These are phyloP conservation scores for Citrullus amarus DNA, from an alignment of 306 rosid genomes.

Conservation along the genomic window DNA sequence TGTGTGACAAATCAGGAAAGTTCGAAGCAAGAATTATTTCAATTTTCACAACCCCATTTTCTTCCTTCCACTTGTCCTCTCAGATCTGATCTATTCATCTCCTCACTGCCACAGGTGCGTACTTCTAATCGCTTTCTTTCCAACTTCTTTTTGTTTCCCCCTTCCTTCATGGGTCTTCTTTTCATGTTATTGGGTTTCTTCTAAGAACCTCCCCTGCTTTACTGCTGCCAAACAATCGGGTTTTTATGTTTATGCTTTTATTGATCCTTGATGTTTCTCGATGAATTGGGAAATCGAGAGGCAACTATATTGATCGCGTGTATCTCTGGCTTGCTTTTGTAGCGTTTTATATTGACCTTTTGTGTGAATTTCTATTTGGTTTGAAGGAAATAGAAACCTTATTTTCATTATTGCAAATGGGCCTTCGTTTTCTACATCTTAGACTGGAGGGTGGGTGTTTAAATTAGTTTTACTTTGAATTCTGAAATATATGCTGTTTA, in stretches of 20 bases:
- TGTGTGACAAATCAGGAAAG: not conserved
- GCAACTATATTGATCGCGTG: not conserved
- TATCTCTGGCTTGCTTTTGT: not conserved
- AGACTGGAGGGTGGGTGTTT: not conserved
- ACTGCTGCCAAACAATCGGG: not conserved
- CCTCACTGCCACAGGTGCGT: not conserved
- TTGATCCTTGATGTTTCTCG: not conserved
- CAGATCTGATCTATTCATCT: not conserved
- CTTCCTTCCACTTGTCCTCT: constrained; percentile 8
- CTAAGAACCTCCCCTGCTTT: not conserved
- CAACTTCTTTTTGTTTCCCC: not conserved
- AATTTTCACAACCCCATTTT: not conserved
- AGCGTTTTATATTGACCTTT: not conserved
- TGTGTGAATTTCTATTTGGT: not conserved
- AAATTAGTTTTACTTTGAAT: not conserved
- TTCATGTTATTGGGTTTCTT: not conserved
- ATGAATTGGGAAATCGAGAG: not conserved
- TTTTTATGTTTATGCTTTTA: not conserved
- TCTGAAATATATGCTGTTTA: not conserved
- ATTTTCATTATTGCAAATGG: not conserved
- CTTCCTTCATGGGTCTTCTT: not conserved
- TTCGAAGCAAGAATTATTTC: not conserved
- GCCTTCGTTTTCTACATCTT: not conserved
- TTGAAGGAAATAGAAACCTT: not conserved
- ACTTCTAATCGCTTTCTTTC: not conserved